Percentiles rank a stretch among this genome's conserved stretches.
These are phyloP conservation scores for Berkeleyomyces basicola DNA, from an alignment of 2,329 filamentous ascomycete species.

Conservation along the genomic window DNA sequence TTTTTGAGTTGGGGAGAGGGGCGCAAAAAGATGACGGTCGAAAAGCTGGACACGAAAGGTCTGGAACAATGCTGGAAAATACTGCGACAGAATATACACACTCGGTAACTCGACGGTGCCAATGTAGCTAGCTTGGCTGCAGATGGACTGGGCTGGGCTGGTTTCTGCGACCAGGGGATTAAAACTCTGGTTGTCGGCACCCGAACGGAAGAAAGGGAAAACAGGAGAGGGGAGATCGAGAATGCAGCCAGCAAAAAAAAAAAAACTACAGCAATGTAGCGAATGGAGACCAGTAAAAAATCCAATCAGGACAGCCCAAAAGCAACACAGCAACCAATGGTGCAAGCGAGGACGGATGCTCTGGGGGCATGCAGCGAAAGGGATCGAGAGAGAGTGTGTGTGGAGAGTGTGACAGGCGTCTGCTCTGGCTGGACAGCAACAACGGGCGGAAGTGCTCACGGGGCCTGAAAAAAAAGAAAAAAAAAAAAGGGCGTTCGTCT, in stretches of 20 bases:
- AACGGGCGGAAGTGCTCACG: not conserved
- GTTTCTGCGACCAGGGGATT: not conserved
- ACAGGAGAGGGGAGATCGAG: not conserved
- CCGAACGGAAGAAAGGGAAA: not conserved
- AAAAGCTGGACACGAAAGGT: not conserved
- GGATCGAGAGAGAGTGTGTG: no score
- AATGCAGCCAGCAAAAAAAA: not conserved
- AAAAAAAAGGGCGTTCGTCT: not conserved
- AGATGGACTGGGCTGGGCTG: not conserved
- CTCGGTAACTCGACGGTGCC: not conserved
- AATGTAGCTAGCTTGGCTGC: no score
- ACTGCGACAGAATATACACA: not conserved
- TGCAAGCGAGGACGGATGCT: not conserved
- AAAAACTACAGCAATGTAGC: not conserved
- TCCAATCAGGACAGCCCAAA: slow-evolving; percentile 1
- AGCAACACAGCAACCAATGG: slow-evolving; percentile 1
- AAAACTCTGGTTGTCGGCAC: not conserved
- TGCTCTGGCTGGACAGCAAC: not conserved
- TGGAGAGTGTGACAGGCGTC: no score
- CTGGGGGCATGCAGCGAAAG: not conserved
- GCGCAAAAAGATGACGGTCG: not conserved
- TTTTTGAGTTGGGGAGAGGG: not conserved
- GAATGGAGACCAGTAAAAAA: not conserved
- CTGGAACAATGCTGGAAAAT: not conserved
- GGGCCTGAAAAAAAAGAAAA: not conserved